Conservation (phyloP, 2,329 filamentous ascomycete genomes). For the Diaporthe aspalathi region DNA sequence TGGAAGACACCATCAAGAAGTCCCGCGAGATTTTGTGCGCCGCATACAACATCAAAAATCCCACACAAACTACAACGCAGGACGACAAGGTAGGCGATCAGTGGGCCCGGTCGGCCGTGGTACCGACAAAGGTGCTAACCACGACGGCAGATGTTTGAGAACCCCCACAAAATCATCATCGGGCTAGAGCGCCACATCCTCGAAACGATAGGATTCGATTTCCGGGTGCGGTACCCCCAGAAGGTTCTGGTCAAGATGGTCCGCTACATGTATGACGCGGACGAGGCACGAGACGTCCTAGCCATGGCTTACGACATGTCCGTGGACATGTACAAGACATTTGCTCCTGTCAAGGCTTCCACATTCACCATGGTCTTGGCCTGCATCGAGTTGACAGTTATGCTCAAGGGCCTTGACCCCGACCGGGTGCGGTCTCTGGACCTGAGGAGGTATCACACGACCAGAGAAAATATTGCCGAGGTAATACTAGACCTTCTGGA, state of each 20-base stretch:
- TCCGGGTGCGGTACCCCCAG: slow-evolving; percentile 88
- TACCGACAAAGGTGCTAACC: slow-evolving; percentile 11
- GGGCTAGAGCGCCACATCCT: slow-evolving; percentile 92
- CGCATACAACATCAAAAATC: slow-evolving; percentile 84
- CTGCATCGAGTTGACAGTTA: slow-evolving; percentile 81
- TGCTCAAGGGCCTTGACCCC: slow-evolving; percentile 70
- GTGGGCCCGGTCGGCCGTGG: not conserved
- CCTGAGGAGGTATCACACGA: slow-evolving; percentile 59
- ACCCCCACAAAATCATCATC: slow-evolving; percentile 82
- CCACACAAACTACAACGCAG: slow-evolving; percentile 74
- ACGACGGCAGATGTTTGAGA: slow-evolving; percentile 76
- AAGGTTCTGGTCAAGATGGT: slow-evolving; percentile 85
- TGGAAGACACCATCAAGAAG: slow-evolving; percentile 98
- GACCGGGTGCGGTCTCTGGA: slow-evolving; percentile 63
- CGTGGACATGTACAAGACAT: slow-evolving; percentile 92
- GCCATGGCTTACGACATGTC: slow-evolving; percentile 82
- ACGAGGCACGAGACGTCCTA: slow-evolving; percentile 68
- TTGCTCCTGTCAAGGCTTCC: slow-evolving; percentile 89
- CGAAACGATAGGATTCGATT: slow-evolving; percentile 93
- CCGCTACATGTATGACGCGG: slow-evolving; percentile 62
- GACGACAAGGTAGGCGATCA: slow-evolving; percentile 78
- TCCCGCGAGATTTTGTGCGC: slow-evolving; percentile 92
- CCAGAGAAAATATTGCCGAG: slow-evolving; percentile 69
- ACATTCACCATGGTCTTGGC: slow-evolving; percentile 87
- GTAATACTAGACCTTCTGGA: slow-evolving; percentile 91